Evolutionary conservation across 179 eudicot genomes (phyloP).

Genomic region (Sideroxylon spinosum): DNA sequence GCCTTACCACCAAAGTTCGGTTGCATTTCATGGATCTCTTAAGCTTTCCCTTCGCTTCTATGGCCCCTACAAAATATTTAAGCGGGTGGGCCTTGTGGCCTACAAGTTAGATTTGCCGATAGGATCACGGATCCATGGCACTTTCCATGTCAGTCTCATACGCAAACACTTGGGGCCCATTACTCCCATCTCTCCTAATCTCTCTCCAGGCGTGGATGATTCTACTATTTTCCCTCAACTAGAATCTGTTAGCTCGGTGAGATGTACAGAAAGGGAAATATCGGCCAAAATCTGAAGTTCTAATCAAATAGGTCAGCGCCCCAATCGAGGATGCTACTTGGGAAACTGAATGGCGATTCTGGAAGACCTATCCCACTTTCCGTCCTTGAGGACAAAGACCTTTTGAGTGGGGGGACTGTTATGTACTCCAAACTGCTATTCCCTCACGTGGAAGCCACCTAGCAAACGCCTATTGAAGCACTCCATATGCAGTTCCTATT

Average conservation of each 20-base stretch:
- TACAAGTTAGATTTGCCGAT: background rate
- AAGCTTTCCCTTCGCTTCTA: background rate
- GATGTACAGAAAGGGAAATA: background rate
- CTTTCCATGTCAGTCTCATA: background rate
- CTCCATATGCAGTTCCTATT: conserved; percentile 1
- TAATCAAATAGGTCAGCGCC: conserved; percentile 8
- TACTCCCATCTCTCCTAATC: background rate
- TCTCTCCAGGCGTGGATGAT: background rate
- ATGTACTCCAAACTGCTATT: conserved; percentile 50
- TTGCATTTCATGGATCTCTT: background rate
- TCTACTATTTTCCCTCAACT: background rate
- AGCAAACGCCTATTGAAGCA: background rate
- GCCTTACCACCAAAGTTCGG: background rate
- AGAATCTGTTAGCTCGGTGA: background rate
- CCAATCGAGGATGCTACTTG: background rate
- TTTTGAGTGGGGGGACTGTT: background rate
- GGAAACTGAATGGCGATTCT: background rate
- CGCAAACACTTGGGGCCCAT: background rate
- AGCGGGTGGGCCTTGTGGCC: background rate
- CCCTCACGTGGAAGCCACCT: background rate
- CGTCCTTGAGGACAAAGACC: background rate
- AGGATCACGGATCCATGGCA: background rate
- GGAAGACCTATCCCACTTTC: background rate
- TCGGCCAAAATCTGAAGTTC: background rate
- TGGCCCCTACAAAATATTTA: background rate